Base-by-base conservation (phyloP, 495 filamentous ascomycete genomes). In the Lineolata rhizophorae region DNA sequence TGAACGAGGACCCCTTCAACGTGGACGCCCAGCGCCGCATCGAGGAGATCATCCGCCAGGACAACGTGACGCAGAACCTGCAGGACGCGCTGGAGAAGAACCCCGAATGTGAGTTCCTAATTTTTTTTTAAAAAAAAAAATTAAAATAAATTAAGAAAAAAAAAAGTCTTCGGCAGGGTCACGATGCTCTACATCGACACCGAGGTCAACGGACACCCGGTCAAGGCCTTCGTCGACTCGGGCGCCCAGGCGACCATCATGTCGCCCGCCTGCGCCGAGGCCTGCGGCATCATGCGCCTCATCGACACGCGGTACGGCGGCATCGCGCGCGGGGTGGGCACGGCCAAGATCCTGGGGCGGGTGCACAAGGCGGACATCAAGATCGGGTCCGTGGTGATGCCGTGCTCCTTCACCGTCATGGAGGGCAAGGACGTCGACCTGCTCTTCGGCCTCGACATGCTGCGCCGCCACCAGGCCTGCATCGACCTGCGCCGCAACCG, bases 351-450 rank as follows among this genome's bases (percentile, higher is more conserved):
- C 38, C 70, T 99, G 12, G 87, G 87, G 22, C 81, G 84, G 17
- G 87, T 99, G 0, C 87, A 95, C 47, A 77, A 74, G 12, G 85
- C 90, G 10, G 78, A 78, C 50, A 85, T 95, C 48, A 79, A 77
- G 55, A 91, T 99, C 40, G 90, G 87, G 12, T 65, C 64, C 21
- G 67, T 84, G 45, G 82, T 80, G 46, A 64, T 99, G 31, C 70
- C 84, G 0, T 94, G 83, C 58, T 78, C 76, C 30, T 99, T 99
- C 53, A 95, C 90, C n/a, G 87, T 99, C 40, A 94, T 99, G 87
- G 87, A 99, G 54, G 87, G 87, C 21, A 99, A 95, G 53, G 71
- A 78, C 36, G 87, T 95, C n/a, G 87, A 95, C 44, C 60, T 99
- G 8, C 65, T 99, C 5, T 62, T 99, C 8, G 87, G 87, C 4